phyloP scores from a whole-genome alignment of 306 rosid genomes.

The Lagenaria siceraria region DNA sequence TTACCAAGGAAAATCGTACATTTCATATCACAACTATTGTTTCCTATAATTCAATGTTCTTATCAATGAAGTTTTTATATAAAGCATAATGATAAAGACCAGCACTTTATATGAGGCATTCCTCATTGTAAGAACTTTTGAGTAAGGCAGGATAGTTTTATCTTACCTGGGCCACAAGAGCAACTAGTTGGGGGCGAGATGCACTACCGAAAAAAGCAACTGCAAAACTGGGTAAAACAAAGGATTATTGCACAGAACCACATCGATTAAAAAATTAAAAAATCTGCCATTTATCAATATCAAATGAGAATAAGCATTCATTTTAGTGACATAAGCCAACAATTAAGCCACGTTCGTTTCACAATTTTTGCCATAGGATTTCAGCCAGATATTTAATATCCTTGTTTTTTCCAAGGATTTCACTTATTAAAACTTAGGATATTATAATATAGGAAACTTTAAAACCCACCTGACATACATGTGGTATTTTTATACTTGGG shows the following conservation, averaged over 20 bases:
- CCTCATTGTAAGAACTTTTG: background rate
- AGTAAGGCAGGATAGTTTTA: constrained; percentile 1
- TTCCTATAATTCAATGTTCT: background rate
- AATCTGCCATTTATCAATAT: background rate
- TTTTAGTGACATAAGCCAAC: background rate
- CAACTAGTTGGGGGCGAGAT: constrained; percentile 81
- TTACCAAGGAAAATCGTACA: background rate
- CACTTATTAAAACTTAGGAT: too few species aligned
- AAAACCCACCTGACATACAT: too few species aligned
- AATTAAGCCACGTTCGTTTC: too few species aligned
- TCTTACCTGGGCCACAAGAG: constrained; percentile 88
- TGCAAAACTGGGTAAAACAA: constrained; percentile 47
- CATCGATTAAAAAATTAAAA: background rate
- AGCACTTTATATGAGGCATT: background rate
- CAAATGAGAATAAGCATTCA: background rate
- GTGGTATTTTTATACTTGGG: too few species aligned
- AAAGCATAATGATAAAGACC: background rate
- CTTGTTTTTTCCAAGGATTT: too few species aligned
- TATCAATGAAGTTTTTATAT: background rate
- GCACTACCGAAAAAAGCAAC: constrained; percentile 77
- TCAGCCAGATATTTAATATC: too few species aligned
- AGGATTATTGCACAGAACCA: background rate
- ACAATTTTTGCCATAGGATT: too few species aligned
- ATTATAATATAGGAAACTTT: too few species aligned
- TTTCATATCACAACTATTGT: background rate